These are phyloP conservation scores for Haplosporangium gracile DNA, from an alignment of 192 early-diverging fungal species.

Conservation along the genomic window DNA sequence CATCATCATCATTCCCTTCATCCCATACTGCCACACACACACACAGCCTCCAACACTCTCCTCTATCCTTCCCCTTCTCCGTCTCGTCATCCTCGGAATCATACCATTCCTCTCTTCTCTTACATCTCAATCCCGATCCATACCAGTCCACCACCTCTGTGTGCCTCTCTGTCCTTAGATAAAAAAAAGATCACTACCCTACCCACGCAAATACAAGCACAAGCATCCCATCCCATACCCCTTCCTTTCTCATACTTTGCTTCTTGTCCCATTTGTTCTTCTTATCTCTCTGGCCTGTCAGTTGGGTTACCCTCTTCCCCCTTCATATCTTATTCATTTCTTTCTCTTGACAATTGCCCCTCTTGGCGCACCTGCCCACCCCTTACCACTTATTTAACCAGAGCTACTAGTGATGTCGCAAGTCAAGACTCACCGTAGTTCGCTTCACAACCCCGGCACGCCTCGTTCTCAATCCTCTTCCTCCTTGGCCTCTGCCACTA, in stretches of 20 bases:
- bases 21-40: neutral
- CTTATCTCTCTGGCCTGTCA: neutral
- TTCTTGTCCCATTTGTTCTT: no score
- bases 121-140: constrained; percentile 22
- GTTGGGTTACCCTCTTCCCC: neutral
- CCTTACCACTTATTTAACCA: neutral
- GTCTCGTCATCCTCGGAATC: neutral
- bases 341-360: neutral
- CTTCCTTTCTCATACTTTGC: neutral
- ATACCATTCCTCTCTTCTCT: constrained; percentile 2
- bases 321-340: neutral
- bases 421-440: constrained; percentile 18
- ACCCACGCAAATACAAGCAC: neutral
- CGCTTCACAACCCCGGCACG: constrained; percentile 13
- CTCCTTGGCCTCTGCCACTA: constrained; percentile 6
- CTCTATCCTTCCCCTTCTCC: neutral
- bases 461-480: constrained; percentile 35
- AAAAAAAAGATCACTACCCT: neutral
- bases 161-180: neutral
- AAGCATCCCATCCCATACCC: neutral
- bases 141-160: constrained; percentile 9
- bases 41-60: neutral
- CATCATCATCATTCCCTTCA: constrained; percentile 12
- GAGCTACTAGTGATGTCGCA: constrained; percentile 16
- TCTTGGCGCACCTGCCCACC: neutral